These are phyloP conservation scores for Candida labiduridarum DNA, from an alignment of 1,139 yeast species.

Conservation along the genomic window DNA sequence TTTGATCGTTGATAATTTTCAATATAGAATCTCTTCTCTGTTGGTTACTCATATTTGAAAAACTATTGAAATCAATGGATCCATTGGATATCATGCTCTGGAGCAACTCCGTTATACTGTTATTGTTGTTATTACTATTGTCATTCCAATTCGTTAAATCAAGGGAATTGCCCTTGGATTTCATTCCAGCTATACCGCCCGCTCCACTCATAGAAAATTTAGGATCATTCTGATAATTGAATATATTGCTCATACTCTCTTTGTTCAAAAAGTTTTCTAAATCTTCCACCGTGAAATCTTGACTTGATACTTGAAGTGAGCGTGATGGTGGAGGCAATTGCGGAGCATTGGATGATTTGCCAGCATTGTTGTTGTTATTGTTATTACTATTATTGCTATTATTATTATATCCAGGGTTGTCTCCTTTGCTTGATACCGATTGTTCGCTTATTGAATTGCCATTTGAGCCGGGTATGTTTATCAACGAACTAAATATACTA, in stretches of 20 bases:
- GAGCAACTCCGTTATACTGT: constrained; percentile 39
- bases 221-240: constrained; percentile 30
- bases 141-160: constrained; percentile 28
- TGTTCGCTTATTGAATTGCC: constrained; percentile 38
- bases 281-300: constrained; percentile 38
- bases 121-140: constrained; percentile 22
- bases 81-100: constrained; percentile 41
- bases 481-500: constrained; percentile 44
- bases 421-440: constrained; percentile 10
- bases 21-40: constrained; percentile 47
- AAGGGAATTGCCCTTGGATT: constrained; percentile 30
- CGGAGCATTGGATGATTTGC: constrained; percentile 6
- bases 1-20: constrained; percentile 39
- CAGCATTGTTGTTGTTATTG: background rate
- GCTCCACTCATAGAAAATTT: constrained; percentile 12
- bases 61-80: constrained; percentile 34
- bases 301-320: constrained; percentile 19
- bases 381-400: background rate
- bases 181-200: constrained; percentile 12
- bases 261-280: constrained; percentile 47
- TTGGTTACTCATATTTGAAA: constrained; percentile 40
- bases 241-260: constrained; percentile 40
- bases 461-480: constrained; percentile 41
- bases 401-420: background rate
- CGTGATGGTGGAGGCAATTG: constrained; percentile 15